Percentiles rank a stretch among this genome's conserved stretches.
These are phyloP conservation scores for Gillenia trifoliata DNA, from an alignment of 306 rosid species.

Conservation along the genomic window DNA sequence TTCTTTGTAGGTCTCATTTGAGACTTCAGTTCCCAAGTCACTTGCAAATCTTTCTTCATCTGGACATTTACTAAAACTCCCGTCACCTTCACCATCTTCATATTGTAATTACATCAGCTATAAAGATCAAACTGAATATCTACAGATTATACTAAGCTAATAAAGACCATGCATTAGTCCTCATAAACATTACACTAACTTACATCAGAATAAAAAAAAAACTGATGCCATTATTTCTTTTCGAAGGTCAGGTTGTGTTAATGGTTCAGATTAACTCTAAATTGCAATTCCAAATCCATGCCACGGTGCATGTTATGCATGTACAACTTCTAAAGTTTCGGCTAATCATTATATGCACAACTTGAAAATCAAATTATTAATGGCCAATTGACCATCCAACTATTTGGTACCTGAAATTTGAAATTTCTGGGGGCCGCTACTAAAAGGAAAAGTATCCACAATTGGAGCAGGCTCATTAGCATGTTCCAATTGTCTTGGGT, in stretches of 20 bases:
- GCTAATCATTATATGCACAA: background rate
- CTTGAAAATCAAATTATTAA: background rate
- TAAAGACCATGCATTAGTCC: background rate
- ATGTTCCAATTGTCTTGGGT: slow-evolving; percentile 23
- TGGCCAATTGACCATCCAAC: background rate
- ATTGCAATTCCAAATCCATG: background rate
- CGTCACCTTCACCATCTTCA: slow-evolving; percentile 26
- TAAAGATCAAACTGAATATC: background rate
- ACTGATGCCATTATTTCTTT: background rate
- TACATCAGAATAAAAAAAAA: background rate
- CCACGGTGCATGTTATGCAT: background rate
- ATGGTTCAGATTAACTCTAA: background rate
- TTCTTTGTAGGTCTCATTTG: slow-evolving; percentile 2
- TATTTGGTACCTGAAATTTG: slow-evolving; percentile 23
- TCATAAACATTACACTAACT: background rate
- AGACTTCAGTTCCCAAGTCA: slow-evolving; percentile 8
- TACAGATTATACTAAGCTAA: background rate
- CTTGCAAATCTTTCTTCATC: slow-evolving; percentile 15
- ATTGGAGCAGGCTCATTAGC: background rate
- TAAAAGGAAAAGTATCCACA: background rate
- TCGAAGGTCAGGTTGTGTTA: background rate
- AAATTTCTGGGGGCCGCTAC: slow-evolving; percentile 9
- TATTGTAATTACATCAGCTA: slow-evolving; percentile 17
- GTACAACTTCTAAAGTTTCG: background rate
- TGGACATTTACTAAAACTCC: slow-evolving; percentile 13